Conservation (phyloP, 2,329 filamentous ascomycete species). For the Cladosporium halotolerans region DNA sequence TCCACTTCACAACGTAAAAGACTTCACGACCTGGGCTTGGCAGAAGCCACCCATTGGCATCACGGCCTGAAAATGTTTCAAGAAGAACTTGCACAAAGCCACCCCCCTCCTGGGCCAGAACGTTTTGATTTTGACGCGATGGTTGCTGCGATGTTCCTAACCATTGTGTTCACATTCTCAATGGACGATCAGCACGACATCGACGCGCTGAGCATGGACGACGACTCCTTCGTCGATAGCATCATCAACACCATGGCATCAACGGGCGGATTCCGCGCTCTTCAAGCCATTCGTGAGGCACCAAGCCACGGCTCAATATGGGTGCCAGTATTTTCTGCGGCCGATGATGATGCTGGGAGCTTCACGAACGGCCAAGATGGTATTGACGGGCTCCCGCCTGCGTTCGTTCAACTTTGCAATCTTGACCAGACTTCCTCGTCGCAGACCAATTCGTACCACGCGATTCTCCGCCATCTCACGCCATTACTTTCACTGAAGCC, state of each 20-base stretch:
- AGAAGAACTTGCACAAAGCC: conserved; percentile 7
- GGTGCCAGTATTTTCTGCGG: conserved; percentile 11
- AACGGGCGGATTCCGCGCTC: conserved; percentile 14
- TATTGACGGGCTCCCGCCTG: conserved; percentile 13
- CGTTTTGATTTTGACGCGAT: conserved; percentile 13
- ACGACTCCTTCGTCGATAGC: conserved; percentile 4
- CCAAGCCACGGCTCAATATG: conserved; percentile 10
- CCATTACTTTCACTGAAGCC: conserved; percentile 15
- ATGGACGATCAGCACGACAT: conserved; percentile 12
- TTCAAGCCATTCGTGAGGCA: conserved; percentile 6
- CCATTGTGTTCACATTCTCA: conserved; percentile 17
- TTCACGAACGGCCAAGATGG: conserved; percentile 14
- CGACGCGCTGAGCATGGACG: neutral
- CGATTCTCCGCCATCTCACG: conserved; percentile 15
- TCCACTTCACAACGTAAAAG: neutral
- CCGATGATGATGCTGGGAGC: conserved; percentile 12
- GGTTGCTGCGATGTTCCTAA: conserved; percentile 17
- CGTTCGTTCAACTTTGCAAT: conserved; percentile 18
- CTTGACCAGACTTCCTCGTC: conserved; percentile 13
- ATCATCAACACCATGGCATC: conserved; percentile 14
- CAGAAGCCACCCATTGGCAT: conserved; percentile 18
- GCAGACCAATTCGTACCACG: conserved; percentile 16
- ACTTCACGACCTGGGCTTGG: neutral
- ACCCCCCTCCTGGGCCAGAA: neutral
- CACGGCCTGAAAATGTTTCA: conserved; percentile 16